These are phyloP conservation scores for Cordyceps fumosorosea DNA, from an alignment of 2,329 filamentous ascomycete species.

Conservation along the genomic window DNA sequence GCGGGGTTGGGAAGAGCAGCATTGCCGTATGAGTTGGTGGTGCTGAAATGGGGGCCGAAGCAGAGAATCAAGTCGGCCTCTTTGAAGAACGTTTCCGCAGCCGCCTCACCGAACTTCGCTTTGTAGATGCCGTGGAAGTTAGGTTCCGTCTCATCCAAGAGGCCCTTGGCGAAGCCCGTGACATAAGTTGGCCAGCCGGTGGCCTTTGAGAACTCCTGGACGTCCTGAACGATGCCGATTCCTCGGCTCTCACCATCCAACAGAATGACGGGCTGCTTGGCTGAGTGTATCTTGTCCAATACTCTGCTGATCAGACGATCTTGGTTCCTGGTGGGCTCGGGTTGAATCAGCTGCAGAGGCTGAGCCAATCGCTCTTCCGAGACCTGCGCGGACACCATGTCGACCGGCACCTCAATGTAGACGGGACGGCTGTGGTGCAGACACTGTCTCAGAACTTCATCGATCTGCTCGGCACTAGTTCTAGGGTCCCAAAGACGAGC, in stretches of 20 bases:
- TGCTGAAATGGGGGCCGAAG: slow-evolving; percentile 40
- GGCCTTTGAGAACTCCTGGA: slow-evolving; percentile 34
- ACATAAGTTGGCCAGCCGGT: slow-evolving; percentile 43
- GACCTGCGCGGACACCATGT: slow-evolving; percentile 38
- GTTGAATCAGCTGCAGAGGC: slow-evolving; percentile 18
- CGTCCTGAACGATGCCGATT: slow-evolving; percentile 33
- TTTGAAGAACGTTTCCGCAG: slow-evolving; percentile 31
- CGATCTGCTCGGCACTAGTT: slow-evolving; percentile 43
- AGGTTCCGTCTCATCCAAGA: slow-evolving; percentile 39
- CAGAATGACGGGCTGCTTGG: slow-evolving; percentile 43
- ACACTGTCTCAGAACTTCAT: slow-evolving; percentile 42
- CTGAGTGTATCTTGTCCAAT: slow-evolving; percentile 34
- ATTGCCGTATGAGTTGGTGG: slow-evolving; percentile 37
- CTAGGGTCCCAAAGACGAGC: slow-evolving; percentile 37
- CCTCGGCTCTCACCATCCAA: slow-evolving; percentile 44
- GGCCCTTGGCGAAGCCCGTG: slow-evolving; percentile 41
- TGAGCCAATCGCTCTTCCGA: slow-evolving; percentile 25
- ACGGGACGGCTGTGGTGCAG: slow-evolving; percentile 48
- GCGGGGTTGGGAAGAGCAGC: slow-evolving; percentile 30
- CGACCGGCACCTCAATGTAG: slow-evolving; percentile 49
- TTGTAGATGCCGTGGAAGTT: slow-evolving; percentile 45
- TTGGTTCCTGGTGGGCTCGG: slow-evolving; percentile 15
- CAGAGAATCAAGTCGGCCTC: slow-evolving; percentile 37
- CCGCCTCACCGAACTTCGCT: slow-evolving; percentile 32
- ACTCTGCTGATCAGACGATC: slow-evolving; percentile 27